Evolutionary conservation across 2,329 filamentous ascomycete species (phyloP).

Genomic region (Tolypocladium cylindrosporum): DNA sequence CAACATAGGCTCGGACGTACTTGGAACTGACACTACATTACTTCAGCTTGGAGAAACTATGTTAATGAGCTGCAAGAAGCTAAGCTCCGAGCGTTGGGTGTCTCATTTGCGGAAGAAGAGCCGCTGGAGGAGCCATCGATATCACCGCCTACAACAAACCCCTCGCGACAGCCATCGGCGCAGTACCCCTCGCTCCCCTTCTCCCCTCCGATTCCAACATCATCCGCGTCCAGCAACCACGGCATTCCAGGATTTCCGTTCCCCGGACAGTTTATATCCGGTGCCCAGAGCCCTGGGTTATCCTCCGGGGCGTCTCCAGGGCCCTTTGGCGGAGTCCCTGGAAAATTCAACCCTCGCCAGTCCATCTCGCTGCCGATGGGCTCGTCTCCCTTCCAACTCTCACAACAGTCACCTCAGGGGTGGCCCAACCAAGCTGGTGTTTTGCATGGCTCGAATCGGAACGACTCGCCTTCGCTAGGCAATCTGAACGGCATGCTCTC

Average conservation of each 20-base stretch:
- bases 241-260: constrained; percentile 45
- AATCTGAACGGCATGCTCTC: constrained; percentile 48
- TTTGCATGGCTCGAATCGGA: constrained; percentile 41
- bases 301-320: constrained; percentile 62
- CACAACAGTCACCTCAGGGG: constrained; percentile 46
- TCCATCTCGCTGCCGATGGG: constrained; percentile 58
- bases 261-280: constrained; percentile 47
- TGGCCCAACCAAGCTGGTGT: constrained; percentile 50
- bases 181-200: constrained; percentile 70
- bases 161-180: constrained; percentile 60
- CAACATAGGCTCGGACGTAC: background rate
- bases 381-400: constrained; percentile 58
- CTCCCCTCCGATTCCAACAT: constrained; percentile 73
- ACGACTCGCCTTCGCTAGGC: constrained; percentile 53
- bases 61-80: constrained; percentile 78
- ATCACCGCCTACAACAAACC: constrained; percentile 53
- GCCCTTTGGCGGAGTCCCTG: constrained; percentile 50
- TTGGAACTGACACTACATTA: constrained; percentile 6
- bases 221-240: constrained; percentile 65
- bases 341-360: constrained; percentile 58
- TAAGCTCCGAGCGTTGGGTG: constrained; percentile 84
- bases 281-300: constrained; percentile 52
- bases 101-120: constrained; percentile 69
- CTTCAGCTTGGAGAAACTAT: constrained; percentile 60
- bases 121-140: constrained; percentile 51